phyloP scores from a whole-genome alignment of 2,329 filamentous ascomycete species.

The Pseudogymnoascus verrucosus region DNA sequence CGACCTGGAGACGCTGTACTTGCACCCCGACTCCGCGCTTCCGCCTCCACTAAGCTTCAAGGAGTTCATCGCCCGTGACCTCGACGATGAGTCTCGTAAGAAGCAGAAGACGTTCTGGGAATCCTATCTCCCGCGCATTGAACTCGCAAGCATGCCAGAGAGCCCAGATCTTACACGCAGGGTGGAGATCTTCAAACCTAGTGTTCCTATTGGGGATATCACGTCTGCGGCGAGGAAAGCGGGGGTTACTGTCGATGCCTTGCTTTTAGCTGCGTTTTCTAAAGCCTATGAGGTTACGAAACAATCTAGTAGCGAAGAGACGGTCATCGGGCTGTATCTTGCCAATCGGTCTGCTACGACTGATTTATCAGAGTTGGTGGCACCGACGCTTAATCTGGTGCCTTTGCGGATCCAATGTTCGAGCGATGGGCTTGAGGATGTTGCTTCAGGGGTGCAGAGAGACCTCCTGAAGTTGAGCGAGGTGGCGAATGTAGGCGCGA shows the following conservation, averaged over 20 bases:
- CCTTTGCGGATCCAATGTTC: slow-evolving; percentile 51
- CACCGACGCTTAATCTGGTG: slow-evolving; percentile 72
- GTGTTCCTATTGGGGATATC: slow-evolving; percentile 32
- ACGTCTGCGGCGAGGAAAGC: slow-evolving; percentile 36
- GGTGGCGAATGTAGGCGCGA: slow-evolving; percentile 47
- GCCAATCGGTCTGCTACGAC: slow-evolving; percentile 60
- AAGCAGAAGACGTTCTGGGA: slow-evolving; percentile 36
- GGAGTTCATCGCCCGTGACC: slow-evolving; percentile 30
- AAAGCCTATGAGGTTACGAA: slow-evolving; percentile 27
- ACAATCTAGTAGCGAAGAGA: slow-evolving; percentile 26
- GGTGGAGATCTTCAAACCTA: slow-evolving; percentile 38
- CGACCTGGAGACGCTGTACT: slow-evolving; percentile 39
- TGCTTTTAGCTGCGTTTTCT: slow-evolving; percentile 68
- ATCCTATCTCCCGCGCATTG: slow-evolving; percentile 32
- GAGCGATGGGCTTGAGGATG: slow-evolving; percentile 31
- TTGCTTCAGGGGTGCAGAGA: slow-evolving; percentile 56
- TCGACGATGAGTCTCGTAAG: background rate
- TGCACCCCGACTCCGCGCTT: slow-evolving; percentile 15
- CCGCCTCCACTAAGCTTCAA: slow-evolving; percentile 15
- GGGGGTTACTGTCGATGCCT: slow-evolving; percentile 61
- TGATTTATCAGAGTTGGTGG: slow-evolving; percentile 43
- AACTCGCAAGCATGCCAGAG: slow-evolving; percentile 15
- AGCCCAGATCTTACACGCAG: slow-evolving; percentile 16
- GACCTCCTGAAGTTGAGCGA: slow-evolving; percentile 58
- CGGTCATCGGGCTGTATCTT: slow-evolving; percentile 73